Conservation (phyloP, 805 yeast genomes). For the Kluyveromyces dobzhanskii region DNA sequence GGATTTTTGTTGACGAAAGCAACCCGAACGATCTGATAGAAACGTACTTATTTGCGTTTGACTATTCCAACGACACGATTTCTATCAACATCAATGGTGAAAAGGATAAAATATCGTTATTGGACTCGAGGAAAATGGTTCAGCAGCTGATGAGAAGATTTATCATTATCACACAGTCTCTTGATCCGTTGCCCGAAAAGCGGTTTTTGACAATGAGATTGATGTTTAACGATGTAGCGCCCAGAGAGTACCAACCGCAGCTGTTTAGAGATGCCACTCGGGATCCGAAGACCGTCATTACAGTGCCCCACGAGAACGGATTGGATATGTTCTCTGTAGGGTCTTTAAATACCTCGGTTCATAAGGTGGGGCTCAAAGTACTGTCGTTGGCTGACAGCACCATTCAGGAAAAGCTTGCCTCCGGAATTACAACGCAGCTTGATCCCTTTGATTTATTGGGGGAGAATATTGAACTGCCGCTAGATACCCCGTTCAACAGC, state of each 20-base stretch:
- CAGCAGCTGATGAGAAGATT: slow-evolving; percentile 44
- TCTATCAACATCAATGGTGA: slow-evolving; percentile 18
- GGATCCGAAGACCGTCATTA: slow-evolving; percentile 30
- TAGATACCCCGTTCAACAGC: slow-evolving; percentile 6
- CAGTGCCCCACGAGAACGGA: slow-evolving; percentile 17
- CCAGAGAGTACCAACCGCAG: slow-evolving; percentile 41
- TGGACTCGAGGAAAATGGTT: slow-evolving; percentile 36
- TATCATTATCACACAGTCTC: slow-evolving; percentile 43
- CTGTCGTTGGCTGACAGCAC: slow-evolving; percentile 18
- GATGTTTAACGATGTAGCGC: slow-evolving; percentile 40
- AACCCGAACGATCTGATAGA: slow-evolving; percentile 40
- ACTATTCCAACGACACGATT: slow-evolving; percentile 31
- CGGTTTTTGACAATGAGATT: slow-evolving; percentile 42
- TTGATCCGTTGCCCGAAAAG: slow-evolving; percentile 42
- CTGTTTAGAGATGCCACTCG: slow-evolving; percentile 37
- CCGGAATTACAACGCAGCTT: slow-evolving; percentile 7
- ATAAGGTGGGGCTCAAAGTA: slow-evolving; percentile 26
- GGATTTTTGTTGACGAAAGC: slow-evolving; percentile 35
- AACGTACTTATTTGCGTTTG: slow-evolving; percentile 42
- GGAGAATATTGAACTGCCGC: not conserved
- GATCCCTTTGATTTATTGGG: slow-evolving; percentile 26
- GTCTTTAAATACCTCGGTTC: slow-evolving; percentile 25
- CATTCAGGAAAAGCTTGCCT: not conserved
- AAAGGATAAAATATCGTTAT: slow-evolving; percentile 17
- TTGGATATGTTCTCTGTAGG: slow-evolving; percentile 24